Evolutionary conservation across 495 filamentous ascomycete genomes (phyloP).

Genomic region (Hypoxylon trugodes): DNA sequence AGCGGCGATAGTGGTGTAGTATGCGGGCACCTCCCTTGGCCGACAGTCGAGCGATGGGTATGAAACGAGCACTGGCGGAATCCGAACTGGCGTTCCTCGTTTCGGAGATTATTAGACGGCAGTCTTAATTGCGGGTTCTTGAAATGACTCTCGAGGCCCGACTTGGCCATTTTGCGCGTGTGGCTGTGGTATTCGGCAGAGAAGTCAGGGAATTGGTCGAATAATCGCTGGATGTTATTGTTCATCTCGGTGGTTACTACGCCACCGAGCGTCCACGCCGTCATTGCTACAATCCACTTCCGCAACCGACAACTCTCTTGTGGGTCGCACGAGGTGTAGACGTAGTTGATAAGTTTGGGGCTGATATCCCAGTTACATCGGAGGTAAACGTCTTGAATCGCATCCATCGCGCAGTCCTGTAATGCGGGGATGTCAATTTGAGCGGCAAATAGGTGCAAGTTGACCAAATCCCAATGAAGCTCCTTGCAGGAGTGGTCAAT

Average conservation of each 20-base stretch:
- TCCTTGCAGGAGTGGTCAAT: conserved; percentile 37
- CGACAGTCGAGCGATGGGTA: conserved; percentile 52
- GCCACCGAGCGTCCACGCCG: conserved; percentile 52
- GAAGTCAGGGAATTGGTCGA: conserved; percentile 49
- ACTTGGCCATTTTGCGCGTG: conserved; percentile 51
- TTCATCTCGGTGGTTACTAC: conserved; percentile 33
- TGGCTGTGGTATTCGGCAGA: conserved; percentile 54
- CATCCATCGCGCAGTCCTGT: conserved; percentile 59
- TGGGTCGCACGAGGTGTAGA: conserved; percentile 55
- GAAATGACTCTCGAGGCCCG: conserved; percentile 53
- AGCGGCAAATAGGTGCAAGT: conserved; percentile 57
- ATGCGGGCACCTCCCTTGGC: conserved; percentile 55
- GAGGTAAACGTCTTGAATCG: conserved; percentile 58
- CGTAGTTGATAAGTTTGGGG: conserved; percentile 51
- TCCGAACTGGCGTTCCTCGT: conserved; percentile 57
- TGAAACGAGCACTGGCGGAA: conserved; percentile 61
- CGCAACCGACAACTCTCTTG: conserved; percentile 52
- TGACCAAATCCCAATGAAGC: conserved; percentile 54
- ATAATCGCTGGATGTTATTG: conserved; percentile 46
- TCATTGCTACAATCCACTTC: conserved; percentile 60
- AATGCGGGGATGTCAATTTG: conserved; percentile 50
- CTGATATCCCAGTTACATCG: conserved; percentile 59
- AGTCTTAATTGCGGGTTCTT: conserved; percentile 60
- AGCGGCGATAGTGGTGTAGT: conserved; percentile 28
- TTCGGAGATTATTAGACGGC: conserved; percentile 53